These are phyloP conservation scores for Beta vulgaris DNA, from an alignment of 148 eudicot species.

Conservation along the genomic window DNA sequence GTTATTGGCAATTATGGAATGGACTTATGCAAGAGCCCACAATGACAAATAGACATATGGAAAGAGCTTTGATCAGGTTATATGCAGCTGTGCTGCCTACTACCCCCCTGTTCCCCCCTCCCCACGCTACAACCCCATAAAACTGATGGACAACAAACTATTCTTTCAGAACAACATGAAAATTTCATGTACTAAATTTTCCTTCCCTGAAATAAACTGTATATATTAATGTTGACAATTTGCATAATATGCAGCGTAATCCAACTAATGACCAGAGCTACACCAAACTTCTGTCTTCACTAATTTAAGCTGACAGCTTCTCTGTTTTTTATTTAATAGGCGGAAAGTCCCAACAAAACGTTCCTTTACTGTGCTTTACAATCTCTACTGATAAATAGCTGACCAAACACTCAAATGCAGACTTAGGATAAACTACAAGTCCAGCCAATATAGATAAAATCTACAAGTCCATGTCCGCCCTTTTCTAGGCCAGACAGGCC, in stretches of 20 bases:
- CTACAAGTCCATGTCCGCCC: background rate
- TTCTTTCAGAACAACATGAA: background rate
- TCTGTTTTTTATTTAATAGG: background rate
- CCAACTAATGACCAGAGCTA: background rate
- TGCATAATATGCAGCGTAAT: slow-evolving; percentile 1
- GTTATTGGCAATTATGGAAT: no score
- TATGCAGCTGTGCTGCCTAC: background rate
- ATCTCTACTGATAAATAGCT: background rate
- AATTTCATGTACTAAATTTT: background rate
- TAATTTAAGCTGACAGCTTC: background rate
- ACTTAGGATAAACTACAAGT: background rate
- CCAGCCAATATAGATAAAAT: background rate
- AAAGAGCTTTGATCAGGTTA: background rate
- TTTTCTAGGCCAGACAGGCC: background rate
- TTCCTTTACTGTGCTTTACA: background rate
- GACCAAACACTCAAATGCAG: background rate
- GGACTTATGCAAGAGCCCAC: no score
- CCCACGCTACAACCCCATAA: background rate
- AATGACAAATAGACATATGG: background rate
- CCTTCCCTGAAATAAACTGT: background rate
- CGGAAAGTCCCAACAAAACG: background rate
- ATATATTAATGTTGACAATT: background rate
- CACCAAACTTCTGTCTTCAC: background rate
- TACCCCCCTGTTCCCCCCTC: background rate
- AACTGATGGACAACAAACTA: background rate